These are phyloP conservation scores for Agaricales sp. DNA, from an alignment of 1,284 basidiomycete species.

Conservation along the genomic window DNA sequence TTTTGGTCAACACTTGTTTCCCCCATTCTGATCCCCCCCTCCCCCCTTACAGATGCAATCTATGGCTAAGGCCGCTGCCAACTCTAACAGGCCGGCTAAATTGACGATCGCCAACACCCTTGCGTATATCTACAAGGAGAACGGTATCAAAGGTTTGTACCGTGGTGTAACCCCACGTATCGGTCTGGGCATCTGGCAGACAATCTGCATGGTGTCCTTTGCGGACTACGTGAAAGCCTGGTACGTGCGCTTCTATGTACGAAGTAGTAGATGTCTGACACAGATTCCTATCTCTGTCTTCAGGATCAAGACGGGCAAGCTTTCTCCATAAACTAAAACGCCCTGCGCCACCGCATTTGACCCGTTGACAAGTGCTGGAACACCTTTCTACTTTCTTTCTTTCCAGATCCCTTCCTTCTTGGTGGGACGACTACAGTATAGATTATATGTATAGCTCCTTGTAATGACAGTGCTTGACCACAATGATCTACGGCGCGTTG, in stretches of 20 bases:
- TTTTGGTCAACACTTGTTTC: background rate
- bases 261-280: constrained; percentile 4
- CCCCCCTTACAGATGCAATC: constrained; percentile 83
- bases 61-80: constrained; percentile 77
- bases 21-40: constrained; percentile 7
- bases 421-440: background rate
- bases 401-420: background rate
- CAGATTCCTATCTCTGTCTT: constrained; percentile 1
- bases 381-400: background rate
- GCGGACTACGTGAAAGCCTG: constrained; percentile 90
- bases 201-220: constrained; percentile 96
- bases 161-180: constrained; percentile 96
- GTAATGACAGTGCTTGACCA: background rate
- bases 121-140: constrained; percentile 90
- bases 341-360: no score
- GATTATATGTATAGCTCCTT: background rate
- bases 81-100: constrained; percentile 77
- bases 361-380: background rate
- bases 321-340: background rate
- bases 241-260: constrained; percentile 22
- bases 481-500: no score
- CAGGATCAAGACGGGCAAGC: constrained; percentile 28
- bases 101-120: constrained; percentile 89
- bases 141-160: constrained; percentile 95
- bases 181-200: constrained; percentile 94